Conservation (phyloP, 164 flowering plant species). For the Magnolia kwangsiensis region DNA sequence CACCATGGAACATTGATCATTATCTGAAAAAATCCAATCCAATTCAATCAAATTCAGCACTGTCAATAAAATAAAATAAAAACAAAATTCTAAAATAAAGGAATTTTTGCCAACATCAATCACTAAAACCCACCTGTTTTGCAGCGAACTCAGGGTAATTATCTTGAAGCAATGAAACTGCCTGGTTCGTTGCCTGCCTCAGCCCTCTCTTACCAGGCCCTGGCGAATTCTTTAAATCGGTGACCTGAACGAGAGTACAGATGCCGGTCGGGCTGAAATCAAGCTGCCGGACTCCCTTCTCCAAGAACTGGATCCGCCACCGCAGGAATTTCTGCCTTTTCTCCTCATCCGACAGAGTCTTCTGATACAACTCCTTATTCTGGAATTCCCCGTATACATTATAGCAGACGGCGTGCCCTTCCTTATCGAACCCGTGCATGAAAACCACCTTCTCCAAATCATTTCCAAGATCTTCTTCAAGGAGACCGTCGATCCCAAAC, state of each 20-base stretch:
- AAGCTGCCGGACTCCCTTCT: slow-evolving; percentile 69
- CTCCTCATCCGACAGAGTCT: slow-evolving; percentile 66
- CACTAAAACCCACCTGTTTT: slow-evolving; percentile 62
- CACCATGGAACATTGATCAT: slow-evolving; percentile 98
- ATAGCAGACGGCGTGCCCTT: slow-evolving; percentile 89
- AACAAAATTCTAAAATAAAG: not conserved
- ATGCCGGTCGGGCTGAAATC: slow-evolving; percentile 73
- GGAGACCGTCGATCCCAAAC: slow-evolving; percentile 57
- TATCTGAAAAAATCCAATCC: slow-evolving; percentile 35
- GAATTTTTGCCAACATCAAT: not conserved
- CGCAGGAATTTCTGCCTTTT: slow-evolving; percentile 59
- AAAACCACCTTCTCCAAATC: slow-evolving; percentile 74
- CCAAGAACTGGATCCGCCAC: slow-evolving; percentile 84
- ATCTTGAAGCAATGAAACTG: slow-evolving; percentile 71
- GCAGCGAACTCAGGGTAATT: slow-evolving; percentile 95
- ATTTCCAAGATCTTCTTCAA: slow-evolving; percentile 60
- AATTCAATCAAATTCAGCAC: slow-evolving; percentile 1
- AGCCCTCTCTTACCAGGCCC: slow-evolving; percentile 62
- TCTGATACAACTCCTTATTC: slow-evolving; percentile 69
- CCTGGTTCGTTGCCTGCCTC: slow-evolving; percentile 60
- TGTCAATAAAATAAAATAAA: not conserved
- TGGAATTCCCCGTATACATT: slow-evolving; percentile 80
- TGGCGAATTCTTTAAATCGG: slow-evolving; percentile 75
- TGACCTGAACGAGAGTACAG: slow-evolving; percentile 70
- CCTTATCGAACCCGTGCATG: slow-evolving; percentile 64